Conservation (phyloP, 495 filamentous ascomycete genomes). For the Lasiosphaeria miniovina region DNA sequence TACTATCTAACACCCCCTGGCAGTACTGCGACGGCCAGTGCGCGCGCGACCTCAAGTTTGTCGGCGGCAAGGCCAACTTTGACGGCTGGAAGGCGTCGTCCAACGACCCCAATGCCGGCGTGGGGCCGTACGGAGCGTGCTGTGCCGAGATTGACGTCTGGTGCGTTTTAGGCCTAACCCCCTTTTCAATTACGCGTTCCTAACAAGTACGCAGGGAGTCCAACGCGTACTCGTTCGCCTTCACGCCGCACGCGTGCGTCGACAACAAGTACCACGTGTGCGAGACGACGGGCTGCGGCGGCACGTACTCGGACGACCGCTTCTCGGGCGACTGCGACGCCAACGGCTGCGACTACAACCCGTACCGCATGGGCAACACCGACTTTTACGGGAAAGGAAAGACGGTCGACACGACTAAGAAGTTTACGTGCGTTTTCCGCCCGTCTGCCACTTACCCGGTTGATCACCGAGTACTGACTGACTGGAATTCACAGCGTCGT, state of each 20-base stretch:
- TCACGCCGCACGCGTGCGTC: conserved; percentile 67
- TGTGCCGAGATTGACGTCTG: conserved; percentile 74
- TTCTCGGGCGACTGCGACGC: conserved; percentile 66
- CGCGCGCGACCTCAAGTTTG: conserved; percentile 52
- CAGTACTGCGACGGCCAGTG: conserved; percentile 59
- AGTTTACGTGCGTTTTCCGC: conserved; percentile 48
- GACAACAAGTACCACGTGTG: conserved; percentile 59
- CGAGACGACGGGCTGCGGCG: conserved; percentile 44
- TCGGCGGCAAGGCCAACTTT: conserved; percentile 55
- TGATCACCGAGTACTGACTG: background rate
- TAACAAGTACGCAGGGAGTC: conserved; percentile 46
- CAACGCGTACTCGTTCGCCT: conserved; percentile 60
- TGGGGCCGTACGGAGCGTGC: conserved; percentile 51
- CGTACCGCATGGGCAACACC: conserved; percentile 62
- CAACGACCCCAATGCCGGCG: conserved; percentile 56
- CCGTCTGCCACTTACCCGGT: background rate
- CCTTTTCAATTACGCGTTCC: background rate
- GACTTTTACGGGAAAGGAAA: conserved; percentile 62
- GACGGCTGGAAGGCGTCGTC: conserved; percentile 43
- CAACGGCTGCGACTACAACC: conserved; percentile 74
- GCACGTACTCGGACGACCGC: conserved; percentile 51
- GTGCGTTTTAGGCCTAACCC: conserved; percentile 4
- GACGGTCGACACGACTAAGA: conserved; percentile 62
- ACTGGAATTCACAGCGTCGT: conserved; percentile 45
- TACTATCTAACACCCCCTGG: background rate